These are phyloP conservation scores for Sonneratia alba DNA, from an alignment of 345 rosid genomes.

Conservation along the genomic window DNA sequence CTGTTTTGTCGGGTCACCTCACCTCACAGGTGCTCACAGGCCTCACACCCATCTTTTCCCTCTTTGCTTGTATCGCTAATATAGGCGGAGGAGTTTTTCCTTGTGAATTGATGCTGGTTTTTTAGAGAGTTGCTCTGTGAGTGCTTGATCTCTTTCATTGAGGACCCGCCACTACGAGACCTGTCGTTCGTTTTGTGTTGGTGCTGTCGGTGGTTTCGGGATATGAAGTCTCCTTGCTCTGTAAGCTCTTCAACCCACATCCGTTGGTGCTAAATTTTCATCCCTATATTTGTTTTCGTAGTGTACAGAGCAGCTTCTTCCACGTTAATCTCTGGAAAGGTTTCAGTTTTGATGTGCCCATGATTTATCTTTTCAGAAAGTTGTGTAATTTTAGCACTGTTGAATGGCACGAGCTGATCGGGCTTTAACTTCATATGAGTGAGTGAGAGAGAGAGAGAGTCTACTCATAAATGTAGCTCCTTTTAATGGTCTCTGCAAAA, in stretches of 20 bases:
- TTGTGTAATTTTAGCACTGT: not conserved
- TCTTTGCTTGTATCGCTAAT: not conserved
- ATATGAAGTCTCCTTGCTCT: not conserved
- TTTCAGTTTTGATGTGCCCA: not conserved
- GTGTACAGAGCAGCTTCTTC: not conserved
- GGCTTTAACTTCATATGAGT: too few relatives aligned
- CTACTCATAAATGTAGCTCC: too few relatives aligned
- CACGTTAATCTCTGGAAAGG: too few relatives aligned
- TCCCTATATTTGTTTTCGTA: not conserved
- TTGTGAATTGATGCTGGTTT: not conserved
- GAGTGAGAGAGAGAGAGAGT: too few relatives aligned
- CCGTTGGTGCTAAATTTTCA: too few relatives aligned
- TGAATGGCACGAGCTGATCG: not conserved
- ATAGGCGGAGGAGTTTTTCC: not conserved
- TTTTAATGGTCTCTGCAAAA: too few relatives aligned
- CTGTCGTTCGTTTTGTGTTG: not conserved
- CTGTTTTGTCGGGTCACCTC: constrained; percentile 1
- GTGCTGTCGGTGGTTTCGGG: not conserved
- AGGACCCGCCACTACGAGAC: not conserved
- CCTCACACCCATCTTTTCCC: not conserved
- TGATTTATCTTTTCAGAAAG: not conserved
- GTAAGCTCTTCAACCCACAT: too few relatives aligned
- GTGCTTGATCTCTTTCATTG: not conserved
- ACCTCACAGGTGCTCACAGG: not conserved
- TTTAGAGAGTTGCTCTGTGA: not conserved